phyloP scores from a whole-genome alignment of 2,329 filamentous ascomycete species.

The Fusarium stilboides region DNA sequence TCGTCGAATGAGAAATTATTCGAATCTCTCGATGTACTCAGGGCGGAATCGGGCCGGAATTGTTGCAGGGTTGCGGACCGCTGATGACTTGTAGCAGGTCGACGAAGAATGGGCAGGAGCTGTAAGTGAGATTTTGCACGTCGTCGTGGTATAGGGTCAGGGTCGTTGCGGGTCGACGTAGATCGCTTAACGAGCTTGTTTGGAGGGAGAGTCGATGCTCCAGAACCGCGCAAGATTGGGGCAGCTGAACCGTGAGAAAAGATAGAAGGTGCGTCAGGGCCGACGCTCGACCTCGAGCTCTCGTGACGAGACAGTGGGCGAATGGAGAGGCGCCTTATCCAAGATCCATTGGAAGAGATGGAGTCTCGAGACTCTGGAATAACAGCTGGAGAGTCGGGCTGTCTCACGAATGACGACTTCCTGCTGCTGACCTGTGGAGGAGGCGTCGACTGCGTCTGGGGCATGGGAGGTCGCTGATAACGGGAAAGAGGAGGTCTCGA shows the following conservation, averaged over 20 bases:
- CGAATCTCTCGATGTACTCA: slow-evolving; percentile 45
- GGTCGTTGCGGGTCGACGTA: slow-evolving; percentile 67
- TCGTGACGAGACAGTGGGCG: slow-evolving; percentile 76
- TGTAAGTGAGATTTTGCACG: slow-evolving; percentile 74
- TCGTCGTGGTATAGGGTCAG: slow-evolving; percentile 61
- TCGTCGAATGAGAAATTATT: slow-evolving; percentile 57
- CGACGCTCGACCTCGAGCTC: slow-evolving; percentile 75
- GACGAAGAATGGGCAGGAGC: slow-evolving; percentile 75
- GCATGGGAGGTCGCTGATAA: slow-evolving; percentile 56
- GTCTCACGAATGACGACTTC: slow-evolving; percentile 61
- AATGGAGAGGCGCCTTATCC: slow-evolving; percentile 80
- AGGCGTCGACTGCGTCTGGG: slow-evolving; percentile 60
- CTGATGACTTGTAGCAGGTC: slow-evolving; percentile 85
- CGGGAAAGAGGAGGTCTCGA: slow-evolving; percentile 58
- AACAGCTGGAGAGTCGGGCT: slow-evolving; percentile 56
- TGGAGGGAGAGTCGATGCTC: slow-evolving; percentile 66
- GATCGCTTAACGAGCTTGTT: slow-evolving; percentile 86
- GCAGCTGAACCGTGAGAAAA: slow-evolving; percentile 77
- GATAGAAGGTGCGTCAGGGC: slow-evolving; percentile 76
- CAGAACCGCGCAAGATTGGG: slow-evolving; percentile 66
- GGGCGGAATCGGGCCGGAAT: slow-evolving; percentile 54
- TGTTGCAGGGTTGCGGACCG: slow-evolving; percentile 79
- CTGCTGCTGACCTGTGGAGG: slow-evolving; percentile 58
- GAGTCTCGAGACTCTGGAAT: slow-evolving; percentile 69
- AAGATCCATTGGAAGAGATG: slow-evolving; percentile 75